These are phyloP conservation scores for Casuarina cunninghamiana DNA, from an alignment of 306 rosid species.

Conservation along the genomic window DNA sequence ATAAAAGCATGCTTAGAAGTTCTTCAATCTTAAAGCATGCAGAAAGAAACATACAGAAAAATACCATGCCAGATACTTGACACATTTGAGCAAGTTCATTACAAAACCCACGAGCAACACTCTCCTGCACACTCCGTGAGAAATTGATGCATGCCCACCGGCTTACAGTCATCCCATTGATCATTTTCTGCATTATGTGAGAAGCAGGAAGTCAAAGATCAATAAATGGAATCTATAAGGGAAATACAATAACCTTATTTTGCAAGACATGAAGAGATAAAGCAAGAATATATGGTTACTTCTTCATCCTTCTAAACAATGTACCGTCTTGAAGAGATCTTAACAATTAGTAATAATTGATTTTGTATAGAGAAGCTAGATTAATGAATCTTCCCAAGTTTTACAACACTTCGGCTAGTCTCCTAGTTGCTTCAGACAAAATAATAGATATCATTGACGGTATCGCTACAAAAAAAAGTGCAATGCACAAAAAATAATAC, in stretches of 20 bases:
- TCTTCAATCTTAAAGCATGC: slow-evolving; percentile 1
- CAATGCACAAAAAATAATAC: slow-evolving; percentile 33
- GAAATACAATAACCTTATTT: background rate
- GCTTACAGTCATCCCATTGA: slow-evolving; percentile 92
- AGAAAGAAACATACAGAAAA: slow-evolving; percentile 21
- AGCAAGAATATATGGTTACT: background rate
- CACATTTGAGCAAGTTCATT: slow-evolving; percentile 92
- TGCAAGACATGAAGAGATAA: background rate
- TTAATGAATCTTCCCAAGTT: background rate
- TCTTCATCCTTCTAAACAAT: background rate
- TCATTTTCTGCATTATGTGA: slow-evolving; percentile 78
- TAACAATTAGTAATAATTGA: background rate
- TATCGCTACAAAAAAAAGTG: background rate
- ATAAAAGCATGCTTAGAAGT: background rate
- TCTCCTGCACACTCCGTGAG: slow-evolving; percentile 88
- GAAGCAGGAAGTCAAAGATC: slow-evolving; percentile 18
- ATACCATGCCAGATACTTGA: slow-evolving; percentile 99
- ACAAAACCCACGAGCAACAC: slow-evolving; percentile 83
- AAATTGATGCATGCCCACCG: slow-evolving; percentile 98
- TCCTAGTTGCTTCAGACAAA: background rate
- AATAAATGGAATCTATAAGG: slow-evolving; percentile 18
- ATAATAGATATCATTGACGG: background rate
- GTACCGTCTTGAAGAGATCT: background rate
- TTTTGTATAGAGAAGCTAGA: background rate
- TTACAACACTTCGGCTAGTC: background rate